Base-by-base conservation (phyloP, 2,329 filamentous ascomycete species). In the Raffaelea deltoideospora region DNA sequence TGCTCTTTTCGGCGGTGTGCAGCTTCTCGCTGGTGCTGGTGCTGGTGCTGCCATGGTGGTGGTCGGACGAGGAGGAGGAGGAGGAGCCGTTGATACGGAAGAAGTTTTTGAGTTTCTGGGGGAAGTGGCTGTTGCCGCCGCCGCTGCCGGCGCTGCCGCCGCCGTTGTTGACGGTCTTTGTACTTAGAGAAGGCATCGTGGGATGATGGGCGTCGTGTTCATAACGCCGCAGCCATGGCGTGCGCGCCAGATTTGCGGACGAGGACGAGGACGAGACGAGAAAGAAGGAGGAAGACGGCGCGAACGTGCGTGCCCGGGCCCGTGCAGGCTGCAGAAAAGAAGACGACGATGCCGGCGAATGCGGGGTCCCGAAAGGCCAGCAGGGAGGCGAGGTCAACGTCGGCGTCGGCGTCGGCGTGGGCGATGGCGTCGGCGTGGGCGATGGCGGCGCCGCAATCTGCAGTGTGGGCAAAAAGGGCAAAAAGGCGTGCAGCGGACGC, bases 21-120 rank as follows among this genome's bases (percentile, higher is more conserved):
- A n/a, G n/a, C n/a, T n/a, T n/a, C n/a, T n/a, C 17, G 21, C 32
- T 27, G 18, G 39, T 32, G 18, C 19, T 28, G 32, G 29, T 53
- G 39, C 20, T 33, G 34, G 20, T 17, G 26, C 19, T 9, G 29
- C n/a, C 18, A 19, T 22, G 47, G 33, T 31, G 48, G 30, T 31
- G 51, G 41, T 61, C 37, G 31, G 40, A 34, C 9, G 41, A 39
- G 10, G 19, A 28, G 18, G 32, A 23, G 28, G 46, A 59, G 32
- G 54, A 55, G 39, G 57, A 54, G 49, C 58, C 68, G 53, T 69
- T 79, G 54, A 79, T 78, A 49, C 74, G 73, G 58, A 80, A 80
- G 63, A 80, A 79, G 56, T 72, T 79, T 62, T 74, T 77, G 48
- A 80, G 55, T 52, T 74, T 76, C 55, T 78, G 73, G 45, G 73